Evolutionary conservation across 768 basidiomycete genomes (phyloP).

Genomic region (Termitomyces eurrhizus): DNA sequence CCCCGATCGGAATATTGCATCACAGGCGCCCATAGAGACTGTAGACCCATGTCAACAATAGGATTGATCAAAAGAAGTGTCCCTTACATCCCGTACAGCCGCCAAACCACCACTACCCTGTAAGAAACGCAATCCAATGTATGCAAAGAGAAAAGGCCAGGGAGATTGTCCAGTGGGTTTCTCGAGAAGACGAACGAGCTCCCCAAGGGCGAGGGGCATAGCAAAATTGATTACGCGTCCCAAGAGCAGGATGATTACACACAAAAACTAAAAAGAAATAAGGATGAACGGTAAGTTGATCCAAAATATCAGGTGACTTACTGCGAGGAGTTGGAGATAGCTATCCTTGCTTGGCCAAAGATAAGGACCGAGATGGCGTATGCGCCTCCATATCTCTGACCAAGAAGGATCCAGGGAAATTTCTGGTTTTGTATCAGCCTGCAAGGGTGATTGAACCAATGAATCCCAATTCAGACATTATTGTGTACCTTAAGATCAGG

Average conservation of each 20-base stretch:
- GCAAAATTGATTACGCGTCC: conserved; percentile 75
- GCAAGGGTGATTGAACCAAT: conserved; percentile 8
- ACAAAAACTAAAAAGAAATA: conserved; percentile 49
- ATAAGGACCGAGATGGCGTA: conserved; percentile 68
- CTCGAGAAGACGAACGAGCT: conserved; percentile 57
- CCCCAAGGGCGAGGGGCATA: conserved; percentile 67
- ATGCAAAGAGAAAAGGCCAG: conserved; percentile 68
- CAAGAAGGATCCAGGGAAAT: conserved; percentile 64
- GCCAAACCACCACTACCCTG: conserved; percentile 74
- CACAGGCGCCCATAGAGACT: conserved; percentile 82
- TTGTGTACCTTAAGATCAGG: conserved; percentile 34
- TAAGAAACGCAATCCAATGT: conserved; percentile 67
- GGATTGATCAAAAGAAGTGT: not conserved
- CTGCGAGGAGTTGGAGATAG: conserved; percentile 67
- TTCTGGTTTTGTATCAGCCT: conserved; percentile 45
- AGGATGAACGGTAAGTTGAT: not conserved
- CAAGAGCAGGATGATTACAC: conserved; percentile 64
- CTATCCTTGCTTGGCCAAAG: conserved; percentile 76
- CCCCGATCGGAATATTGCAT: conserved; percentile 85
- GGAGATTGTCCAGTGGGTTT: conserved; percentile 41
- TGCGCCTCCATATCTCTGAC: conserved; percentile 61
- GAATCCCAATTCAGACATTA: not conserved
- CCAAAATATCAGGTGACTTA: conserved; percentile 27
- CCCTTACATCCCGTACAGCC: conserved; percentile 56
- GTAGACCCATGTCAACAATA: not conserved